phyloP scores from a whole-genome alignment of 768 basidiomycete genomes.

The Vishniacozyma victoriae region DNA sequence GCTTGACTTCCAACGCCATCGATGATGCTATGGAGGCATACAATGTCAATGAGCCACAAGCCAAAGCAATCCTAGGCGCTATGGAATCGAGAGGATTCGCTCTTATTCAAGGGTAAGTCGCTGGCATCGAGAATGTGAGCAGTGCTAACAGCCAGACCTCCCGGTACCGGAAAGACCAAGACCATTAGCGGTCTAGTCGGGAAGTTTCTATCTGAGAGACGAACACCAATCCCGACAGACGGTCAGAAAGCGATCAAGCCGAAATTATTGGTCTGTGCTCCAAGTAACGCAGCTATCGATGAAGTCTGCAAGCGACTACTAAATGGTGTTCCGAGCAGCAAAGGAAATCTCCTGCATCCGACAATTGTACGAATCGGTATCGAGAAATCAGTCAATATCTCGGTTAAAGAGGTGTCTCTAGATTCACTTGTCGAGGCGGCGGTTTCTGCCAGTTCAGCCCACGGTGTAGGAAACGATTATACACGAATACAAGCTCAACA shows the following conservation, averaged over 20 bases:
- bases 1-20: constrained; percentile 55
- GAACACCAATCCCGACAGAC: constrained; percentile 53
- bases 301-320: constrained; percentile 85
- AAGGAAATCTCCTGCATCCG: constrained; percentile 55
- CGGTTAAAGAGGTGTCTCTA: constrained; percentile 77
- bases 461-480: constrained; percentile 51
- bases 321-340: constrained; percentile 61
- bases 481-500: constrained; percentile 63
- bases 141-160: constrained; percentile 59
- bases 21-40: constrained; percentile 62
- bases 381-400: constrained; percentile 65
- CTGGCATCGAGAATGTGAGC: not conserved
- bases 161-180: constrained; percentile 96
- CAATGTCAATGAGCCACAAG: constrained; percentile 88
- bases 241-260: constrained; percentile 55
- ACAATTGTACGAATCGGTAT: constrained; percentile 89
- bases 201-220: constrained; percentile 64
- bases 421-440: constrained; percentile 75
- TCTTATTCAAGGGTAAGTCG: constrained; percentile 82
- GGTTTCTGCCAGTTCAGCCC: constrained; percentile 34
- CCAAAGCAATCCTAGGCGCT: constrained; percentile 74
- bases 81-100: constrained; percentile 70
- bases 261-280: constrained; percentile 86
- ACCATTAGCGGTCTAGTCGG: constrained; percentile 94
- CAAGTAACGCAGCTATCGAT: constrained; percentile 97